A percentile compares a stretch with the other conserved stretches of the same genome.
Evolutionary conservation across 345 rosid genomes (phyloP).

Genomic region (Eutrema japonicum): DNA sequence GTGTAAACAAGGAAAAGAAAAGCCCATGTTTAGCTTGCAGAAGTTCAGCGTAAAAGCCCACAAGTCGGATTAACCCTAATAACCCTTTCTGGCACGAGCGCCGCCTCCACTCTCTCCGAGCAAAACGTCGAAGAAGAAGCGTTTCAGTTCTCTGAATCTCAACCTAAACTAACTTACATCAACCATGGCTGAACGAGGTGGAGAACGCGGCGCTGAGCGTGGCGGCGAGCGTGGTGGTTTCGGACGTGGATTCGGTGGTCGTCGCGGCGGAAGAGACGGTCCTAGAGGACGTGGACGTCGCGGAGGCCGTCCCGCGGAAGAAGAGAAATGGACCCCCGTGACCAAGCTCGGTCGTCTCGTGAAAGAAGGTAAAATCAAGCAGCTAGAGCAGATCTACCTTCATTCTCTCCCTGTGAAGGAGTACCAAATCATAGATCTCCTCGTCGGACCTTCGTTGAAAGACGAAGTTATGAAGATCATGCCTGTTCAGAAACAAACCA

Average conservation of each 20-base stretch:
- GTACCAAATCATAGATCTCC: conserved; percentile 71
- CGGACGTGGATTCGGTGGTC: conserved; percentile 59
- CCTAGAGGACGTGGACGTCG: conserved; percentile 46
- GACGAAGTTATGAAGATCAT: conserved; percentile 93
- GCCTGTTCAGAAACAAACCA: conserved; percentile 83
- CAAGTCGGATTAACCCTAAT: no score
- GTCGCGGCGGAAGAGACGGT: conserved; percentile 53
- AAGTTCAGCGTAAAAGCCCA: no score
- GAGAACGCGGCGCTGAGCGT: conserved; percentile 37
- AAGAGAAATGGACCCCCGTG: conserved; percentile 80
- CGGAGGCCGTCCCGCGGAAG: conserved; percentile 68
- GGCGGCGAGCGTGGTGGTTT: conserved; percentile 64
- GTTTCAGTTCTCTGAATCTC: background rate
- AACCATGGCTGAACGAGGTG: conserved; percentile 73
- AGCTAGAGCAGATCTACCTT: conserved; percentile 71
- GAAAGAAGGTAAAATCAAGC: conserved; percentile 51
- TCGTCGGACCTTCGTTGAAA: conserved; percentile 65
- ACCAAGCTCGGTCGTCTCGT: conserved; percentile 87
- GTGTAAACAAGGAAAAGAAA: no score
- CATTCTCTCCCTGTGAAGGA: conserved; percentile 88
- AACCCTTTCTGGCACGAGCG: no score
- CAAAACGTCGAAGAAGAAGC: no score
- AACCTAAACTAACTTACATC: background rate
- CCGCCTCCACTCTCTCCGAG: no score
- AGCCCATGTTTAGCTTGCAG: no score